Evolutionary conservation across 371 early-diverging fungal species (phyloP), one percentile per base, ranked within the genome.

Genomic region (Mucor sp.): DNA sequence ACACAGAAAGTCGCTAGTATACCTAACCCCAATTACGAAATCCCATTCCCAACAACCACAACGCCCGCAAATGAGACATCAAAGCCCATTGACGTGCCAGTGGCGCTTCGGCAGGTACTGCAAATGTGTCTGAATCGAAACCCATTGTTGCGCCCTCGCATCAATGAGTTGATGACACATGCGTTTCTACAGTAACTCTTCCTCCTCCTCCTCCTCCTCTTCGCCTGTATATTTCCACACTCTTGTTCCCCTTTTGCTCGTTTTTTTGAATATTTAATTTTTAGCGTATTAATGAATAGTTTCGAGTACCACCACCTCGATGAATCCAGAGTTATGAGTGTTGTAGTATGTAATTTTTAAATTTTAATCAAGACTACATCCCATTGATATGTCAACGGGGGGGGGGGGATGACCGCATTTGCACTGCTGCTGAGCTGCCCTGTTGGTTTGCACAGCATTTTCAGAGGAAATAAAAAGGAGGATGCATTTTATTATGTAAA

Each of bases 1-100:
- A 76, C 85, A 57, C 80, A 89, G 62, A 94, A 94, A 72, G 60
- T 95, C 32, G 76, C 82, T 1, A 78, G 81, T 6, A 97, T 97
- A 58, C 84, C 86, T 1, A 89, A 94, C 65, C 86, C 89, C 5
- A 70, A 72, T 0, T 82, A 89, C 66, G 30, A 64, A 23, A 95
- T 96, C 41, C 60, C 65, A 17, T 93, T 82, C 66, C 86, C 90
- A 17, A 7, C 62, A 7, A 30, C 37, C 0, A 25, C 25, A 12
- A 2, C 50, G 0, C 37, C 37, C 37, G 25, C 21, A 23, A 25
- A 23, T 3, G 14, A 50, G n/a, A 11, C 9, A 8, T 21, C 28
- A 9, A 35, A 14, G 7, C 9, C 12, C 32, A 33, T 53, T 37
- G 33, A 21, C 7, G 48, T 61, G 8, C 65, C 60, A 6, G 8